Conservation (phyloP, 768 basidiomycete genomes). For the Termitomyces sp. region DNA sequence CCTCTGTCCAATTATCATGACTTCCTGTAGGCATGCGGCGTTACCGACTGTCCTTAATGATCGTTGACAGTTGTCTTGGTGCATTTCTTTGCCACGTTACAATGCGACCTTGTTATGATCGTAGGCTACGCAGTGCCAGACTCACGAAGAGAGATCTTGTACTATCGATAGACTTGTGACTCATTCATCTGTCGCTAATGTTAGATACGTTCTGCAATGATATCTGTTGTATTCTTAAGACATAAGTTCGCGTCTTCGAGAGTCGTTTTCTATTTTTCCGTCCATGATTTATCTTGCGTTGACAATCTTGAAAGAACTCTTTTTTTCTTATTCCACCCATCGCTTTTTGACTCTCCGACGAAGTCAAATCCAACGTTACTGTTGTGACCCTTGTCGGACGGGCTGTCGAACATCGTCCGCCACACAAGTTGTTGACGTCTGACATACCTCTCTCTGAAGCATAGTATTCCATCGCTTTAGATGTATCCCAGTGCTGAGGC, state of each 20-base stretch:
- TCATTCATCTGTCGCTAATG: not conserved
- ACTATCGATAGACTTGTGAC: not conserved
- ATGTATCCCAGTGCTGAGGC: conserved; percentile 51
- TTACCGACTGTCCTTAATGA: not conserved
- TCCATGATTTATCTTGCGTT: not conserved
- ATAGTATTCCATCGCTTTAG: conserved; percentile 23
- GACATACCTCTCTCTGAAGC: conserved; percentile 13
- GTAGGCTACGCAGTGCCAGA: not conserved
- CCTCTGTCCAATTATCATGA: not conserved
- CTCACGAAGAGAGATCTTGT: not conserved
- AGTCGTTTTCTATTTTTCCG: not conserved
- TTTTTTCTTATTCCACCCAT: not conserved
- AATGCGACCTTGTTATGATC: not conserved
- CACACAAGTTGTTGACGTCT: conserved; percentile 11
- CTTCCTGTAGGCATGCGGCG: not conserved
- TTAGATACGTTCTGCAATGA: not conserved
- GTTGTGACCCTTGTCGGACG: conserved; percentile 20
- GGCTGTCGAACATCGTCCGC: conserved; percentile 13
- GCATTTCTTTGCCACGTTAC: not conserved
- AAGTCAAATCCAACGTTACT: conserved; percentile 19
- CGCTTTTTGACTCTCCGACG: conserved; percentile 55
- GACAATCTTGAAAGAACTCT: not conserved
- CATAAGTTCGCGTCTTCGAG: not conserved
- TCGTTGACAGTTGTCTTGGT: not conserved
- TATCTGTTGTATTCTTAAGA: not conserved